These are phyloP conservation scores for Calocybe indica DNA, from an alignment of 768 basidiomycete genomes.

Conservation along the genomic window DNA sequence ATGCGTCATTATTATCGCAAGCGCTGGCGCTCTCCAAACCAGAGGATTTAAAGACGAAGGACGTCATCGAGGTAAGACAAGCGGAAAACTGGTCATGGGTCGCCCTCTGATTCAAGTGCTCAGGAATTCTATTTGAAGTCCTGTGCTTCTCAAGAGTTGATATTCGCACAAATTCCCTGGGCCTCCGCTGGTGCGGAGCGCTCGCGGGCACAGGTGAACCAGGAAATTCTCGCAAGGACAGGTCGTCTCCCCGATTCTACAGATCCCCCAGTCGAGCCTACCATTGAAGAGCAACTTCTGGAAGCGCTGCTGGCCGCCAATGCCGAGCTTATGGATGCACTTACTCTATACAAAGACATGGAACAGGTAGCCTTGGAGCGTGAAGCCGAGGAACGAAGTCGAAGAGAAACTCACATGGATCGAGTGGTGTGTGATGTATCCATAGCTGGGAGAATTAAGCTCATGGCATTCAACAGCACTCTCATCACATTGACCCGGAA, in stretches of 20 bases:
- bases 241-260: constrained; percentile 13
- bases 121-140: constrained; percentile 86
- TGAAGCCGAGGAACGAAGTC: constrained; percentile 64
- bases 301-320: constrained; percentile 71
- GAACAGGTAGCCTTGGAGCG: constrained; percentile 60
- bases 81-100: neutral
- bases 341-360: constrained; percentile 75
- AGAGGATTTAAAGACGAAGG: constrained; percentile 58
- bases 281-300: constrained; percentile 71
- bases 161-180: constrained; percentile 88
- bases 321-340: constrained; percentile 58
- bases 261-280: constrained; percentile 36
- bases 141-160: constrained; percentile 75
- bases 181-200: constrained; percentile 78
- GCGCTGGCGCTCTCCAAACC: constrained; percentile 65
- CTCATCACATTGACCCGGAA: constrained; percentile 16
- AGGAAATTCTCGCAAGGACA: constrained; percentile 7
- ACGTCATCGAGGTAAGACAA: constrained; percentile 51
- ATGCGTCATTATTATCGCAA: constrained; percentile 68
- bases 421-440: constrained; percentile 44
- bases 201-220: constrained; percentile 38
- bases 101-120: neutral
- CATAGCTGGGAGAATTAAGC: neutral
- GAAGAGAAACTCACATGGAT: constrained; percentile 61
- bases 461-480: constrained; percentile 15